These are phyloP conservation scores for Tolypocladium inflatum DNA, from an alignment of 2,329 filamentous ascomycete species.

Conservation along the genomic window DNA sequence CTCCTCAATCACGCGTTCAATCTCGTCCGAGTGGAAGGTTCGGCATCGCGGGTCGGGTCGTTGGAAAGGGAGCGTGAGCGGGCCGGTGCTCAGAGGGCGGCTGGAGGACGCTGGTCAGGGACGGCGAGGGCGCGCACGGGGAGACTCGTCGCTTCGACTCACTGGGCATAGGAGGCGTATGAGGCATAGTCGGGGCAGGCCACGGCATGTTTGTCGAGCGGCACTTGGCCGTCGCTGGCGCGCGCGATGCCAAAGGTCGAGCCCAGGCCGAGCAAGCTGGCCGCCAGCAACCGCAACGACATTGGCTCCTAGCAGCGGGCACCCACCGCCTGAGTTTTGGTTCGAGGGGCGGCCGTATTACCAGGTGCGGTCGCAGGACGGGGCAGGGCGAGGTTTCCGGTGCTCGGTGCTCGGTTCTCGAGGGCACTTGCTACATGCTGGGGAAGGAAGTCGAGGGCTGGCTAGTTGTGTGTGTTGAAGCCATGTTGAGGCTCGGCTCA, in stretches of 20 bases:
- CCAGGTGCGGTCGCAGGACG: background rate
- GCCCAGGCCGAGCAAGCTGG: conserved; percentile 16
- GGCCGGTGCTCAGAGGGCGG: conserved; percentile 69
- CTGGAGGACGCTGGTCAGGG: conserved; percentile 30
- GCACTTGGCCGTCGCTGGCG: conserved; percentile 13
- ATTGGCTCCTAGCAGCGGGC: conserved; percentile 7
- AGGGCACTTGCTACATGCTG: background rate
- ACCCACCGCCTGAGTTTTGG: background rate
- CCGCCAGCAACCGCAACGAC: conserved; percentile 15
- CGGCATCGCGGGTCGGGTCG: conserved; percentile 73
- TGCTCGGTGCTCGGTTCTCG: background rate
- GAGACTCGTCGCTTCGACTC: conserved; percentile 7
- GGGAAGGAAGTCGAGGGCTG: background rate
- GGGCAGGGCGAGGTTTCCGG: background rate
- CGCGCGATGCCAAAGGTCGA: conserved; percentile 8
- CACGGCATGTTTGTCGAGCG: conserved; percentile 13
- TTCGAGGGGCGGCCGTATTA: background rate
- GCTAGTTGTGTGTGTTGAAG: background rate
- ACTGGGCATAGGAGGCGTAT: conserved; percentile 31
- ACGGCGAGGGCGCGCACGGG: background rate
- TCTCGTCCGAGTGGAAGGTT: conserved; percentile 77
- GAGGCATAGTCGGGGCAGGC: conserved; percentile 31
- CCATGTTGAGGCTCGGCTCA: background rate
- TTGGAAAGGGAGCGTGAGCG: conserved; percentile 74
- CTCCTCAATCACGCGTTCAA: conserved; percentile 80